Conservation (phyloP, 208 protist genomes). For the Naegleria lovaniensis region DNA sequence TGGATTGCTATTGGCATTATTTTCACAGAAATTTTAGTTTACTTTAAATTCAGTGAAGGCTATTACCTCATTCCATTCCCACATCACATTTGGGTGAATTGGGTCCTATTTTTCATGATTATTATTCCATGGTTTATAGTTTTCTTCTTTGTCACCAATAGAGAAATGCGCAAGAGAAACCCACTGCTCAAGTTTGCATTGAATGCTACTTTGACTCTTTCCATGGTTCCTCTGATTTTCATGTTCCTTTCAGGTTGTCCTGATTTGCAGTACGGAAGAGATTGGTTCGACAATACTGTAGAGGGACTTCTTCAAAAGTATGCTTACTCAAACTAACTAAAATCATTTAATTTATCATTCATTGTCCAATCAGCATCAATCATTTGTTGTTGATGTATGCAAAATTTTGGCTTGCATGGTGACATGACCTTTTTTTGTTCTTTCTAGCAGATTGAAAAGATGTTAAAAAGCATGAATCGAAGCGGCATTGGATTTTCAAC, state of each 20-base stretch:
- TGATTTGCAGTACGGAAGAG: neutral
- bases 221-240: neutral
- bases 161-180: neutral
- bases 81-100: slow-evolving; percentile 3
- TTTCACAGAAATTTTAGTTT: neutral
- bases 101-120: neutral
- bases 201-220: neutral
- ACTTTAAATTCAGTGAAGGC: neutral
- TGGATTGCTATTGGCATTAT: neutral
- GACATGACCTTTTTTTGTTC: neutral
- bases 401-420: neutral
- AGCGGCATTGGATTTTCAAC: neutral
- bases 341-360: neutral
- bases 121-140: neutral
- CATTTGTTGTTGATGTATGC: neutral
- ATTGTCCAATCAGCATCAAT: neutral
- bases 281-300: neutral
- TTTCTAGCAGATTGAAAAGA: neutral
- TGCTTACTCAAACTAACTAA: neutral
- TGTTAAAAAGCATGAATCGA: neutral
- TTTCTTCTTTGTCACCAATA: neutral
- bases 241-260: slow-evolving; percentile 7
- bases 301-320: neutral
- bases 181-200: neutral
- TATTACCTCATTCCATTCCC: neutral